Evolutionary conservation across 805 yeast genomes (phyloP).

Genomic region (Candida ficus): DNA sequence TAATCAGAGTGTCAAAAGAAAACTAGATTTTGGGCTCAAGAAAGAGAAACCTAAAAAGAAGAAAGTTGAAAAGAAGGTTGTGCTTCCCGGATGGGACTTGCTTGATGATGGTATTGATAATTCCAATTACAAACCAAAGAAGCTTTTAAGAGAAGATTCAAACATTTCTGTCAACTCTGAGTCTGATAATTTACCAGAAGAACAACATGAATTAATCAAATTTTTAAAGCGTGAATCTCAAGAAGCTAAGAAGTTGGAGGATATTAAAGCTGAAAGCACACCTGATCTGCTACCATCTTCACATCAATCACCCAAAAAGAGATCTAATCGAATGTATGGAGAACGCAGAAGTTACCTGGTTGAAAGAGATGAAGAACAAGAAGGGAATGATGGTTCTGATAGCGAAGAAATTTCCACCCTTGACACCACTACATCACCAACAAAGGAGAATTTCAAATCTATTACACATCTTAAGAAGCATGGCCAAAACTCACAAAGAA

Average conservation of each 20-base stretch:
- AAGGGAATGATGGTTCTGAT: constrained; percentile 10
- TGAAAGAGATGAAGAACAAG: constrained; percentile 14
- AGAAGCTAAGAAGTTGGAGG: constrained; percentile 1
- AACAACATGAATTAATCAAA: constrained; percentile 8
- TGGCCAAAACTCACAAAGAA: constrained; percentile 30
- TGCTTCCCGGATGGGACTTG: constrained; percentile 5
- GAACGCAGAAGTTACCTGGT: constrained; percentile 22
- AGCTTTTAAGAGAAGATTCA: constrained; percentile 1
- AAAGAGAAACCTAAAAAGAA: background rate
- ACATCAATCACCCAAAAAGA: constrained; percentile 9
- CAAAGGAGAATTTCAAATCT: constrained; percentile 14
- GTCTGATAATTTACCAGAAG: background rate
- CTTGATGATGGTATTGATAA: background rate
- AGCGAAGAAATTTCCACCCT: background rate
- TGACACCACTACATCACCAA: constrained; percentile 3
- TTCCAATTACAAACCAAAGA: constrained; percentile 2
- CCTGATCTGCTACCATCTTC: background rate
- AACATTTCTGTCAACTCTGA: background rate
- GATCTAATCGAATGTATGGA: constrained; percentile 26
- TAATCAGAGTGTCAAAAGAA: background rate
- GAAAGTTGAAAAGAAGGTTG: background rate
- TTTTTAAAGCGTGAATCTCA: constrained; percentile 11
- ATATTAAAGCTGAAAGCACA: background rate
- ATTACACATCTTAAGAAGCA: constrained; percentile 27
- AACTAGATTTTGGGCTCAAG: constrained; percentile 1